Conservation (phyloP, 768 basidiomycete species). For the Panaeolus cyanescens region DNA sequence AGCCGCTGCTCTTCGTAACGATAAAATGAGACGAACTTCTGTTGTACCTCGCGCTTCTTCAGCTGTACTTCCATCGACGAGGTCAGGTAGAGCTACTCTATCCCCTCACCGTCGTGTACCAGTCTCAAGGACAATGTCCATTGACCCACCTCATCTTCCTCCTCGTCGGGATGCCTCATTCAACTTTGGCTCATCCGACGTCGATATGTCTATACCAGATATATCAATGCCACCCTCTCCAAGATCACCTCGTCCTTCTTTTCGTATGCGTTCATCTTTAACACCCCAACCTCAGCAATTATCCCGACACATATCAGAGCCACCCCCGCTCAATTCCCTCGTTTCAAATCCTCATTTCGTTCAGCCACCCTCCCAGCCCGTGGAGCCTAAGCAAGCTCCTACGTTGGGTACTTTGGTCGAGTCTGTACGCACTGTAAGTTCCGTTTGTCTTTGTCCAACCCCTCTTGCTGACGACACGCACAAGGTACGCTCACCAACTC, state of each 20-base stretch:
- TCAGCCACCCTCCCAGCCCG: conserved; percentile 48
- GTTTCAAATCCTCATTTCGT: conserved; percentile 71
- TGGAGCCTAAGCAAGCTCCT: conserved; percentile 32
- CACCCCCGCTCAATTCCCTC: conserved; percentile 64
- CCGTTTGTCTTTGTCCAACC: conserved; percentile 3
- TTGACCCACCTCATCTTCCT: conserved; percentile 57
- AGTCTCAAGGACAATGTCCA: conserved; percentile 66
- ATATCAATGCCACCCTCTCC: conserved; percentile 47
- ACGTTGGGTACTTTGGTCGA: conserved; percentile 65
- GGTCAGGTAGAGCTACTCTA: conserved; percentile 36
- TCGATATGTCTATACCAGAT: conserved; percentile 43
- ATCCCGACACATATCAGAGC: conserved; percentile 60
- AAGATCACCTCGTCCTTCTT: conserved; percentile 44
- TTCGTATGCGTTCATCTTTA: conserved; percentile 68
- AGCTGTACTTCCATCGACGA: conserved; percentile 26
- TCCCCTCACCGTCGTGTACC: conserved; percentile 44
- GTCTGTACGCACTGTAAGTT: conserved; percentile 55
- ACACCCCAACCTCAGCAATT: conserved; percentile 61
- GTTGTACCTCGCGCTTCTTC: conserved; percentile 27
- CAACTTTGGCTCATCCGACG: conserved; percentile 40
- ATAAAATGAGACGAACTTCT: conserved; percentile 23
- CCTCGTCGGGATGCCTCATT: conserved; percentile 44
- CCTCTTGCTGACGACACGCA: conserved; percentile 6
- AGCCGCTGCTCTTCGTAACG: conserved; percentile 39
- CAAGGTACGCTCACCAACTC: conserved; percentile 50